Percentiles rank a stretch among this genome's conserved stretches.
Evolutionary conservation across 1,284 basidiomycete genomes (phyloP).

Genomic region (Filobasidium uniguttulatum): DNA sequence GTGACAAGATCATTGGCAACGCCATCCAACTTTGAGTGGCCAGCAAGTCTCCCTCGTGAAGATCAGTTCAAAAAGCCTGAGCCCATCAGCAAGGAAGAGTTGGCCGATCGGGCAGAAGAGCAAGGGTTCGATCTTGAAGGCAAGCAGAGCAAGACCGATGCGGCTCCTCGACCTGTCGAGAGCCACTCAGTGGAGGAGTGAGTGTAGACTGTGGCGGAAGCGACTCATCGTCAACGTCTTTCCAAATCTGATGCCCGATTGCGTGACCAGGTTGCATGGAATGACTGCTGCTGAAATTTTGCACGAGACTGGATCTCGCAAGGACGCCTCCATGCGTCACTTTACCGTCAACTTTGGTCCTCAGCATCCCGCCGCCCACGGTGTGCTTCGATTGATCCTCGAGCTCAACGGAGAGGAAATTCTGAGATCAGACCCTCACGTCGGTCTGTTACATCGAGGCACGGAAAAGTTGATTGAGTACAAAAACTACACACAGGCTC

Average conservation of each 20-base stretch:
- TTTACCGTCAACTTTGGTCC: slow-evolving; percentile 93
- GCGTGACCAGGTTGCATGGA: slow-evolving; percentile 46
- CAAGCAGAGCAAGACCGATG: too few relatives aligned
- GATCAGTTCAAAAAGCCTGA: too few relatives aligned
- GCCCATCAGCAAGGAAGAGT: too few relatives aligned
- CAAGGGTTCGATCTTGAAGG: too few relatives aligned
- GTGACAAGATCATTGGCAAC: too few relatives aligned
- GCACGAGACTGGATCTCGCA: slow-evolving; percentile 54
- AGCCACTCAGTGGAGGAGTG: slow-evolving; percentile 37
- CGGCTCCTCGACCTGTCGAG: slow-evolving; percentile 20
- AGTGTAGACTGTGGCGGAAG: slow-evolving; percentile 14
- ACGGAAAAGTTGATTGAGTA: slow-evolving; percentile 99
- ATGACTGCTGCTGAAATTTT: slow-evolving; percentile 64
- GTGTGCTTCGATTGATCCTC: slow-evolving; percentile 92
- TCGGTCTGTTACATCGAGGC: slow-evolving; percentile 90
- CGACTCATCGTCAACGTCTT: slow-evolving; percentile 4
- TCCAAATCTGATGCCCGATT: neutral
- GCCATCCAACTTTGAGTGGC: too few relatives aligned
- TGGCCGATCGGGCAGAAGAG: too few relatives aligned
- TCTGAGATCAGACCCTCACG: slow-evolving; percentile 77
- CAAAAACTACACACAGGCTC: slow-evolving; percentile 94
- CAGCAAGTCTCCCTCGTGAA: too few relatives aligned
- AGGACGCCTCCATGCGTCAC: slow-evolving; percentile 74
- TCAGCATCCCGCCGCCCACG: slow-evolving; percentile 97
- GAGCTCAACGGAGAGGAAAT: slow-evolving; percentile 97